These are phyloP conservation scores for Russula olivacea DNA, from an alignment of 768 basidiomycete species.

Conservation along the genomic window DNA sequence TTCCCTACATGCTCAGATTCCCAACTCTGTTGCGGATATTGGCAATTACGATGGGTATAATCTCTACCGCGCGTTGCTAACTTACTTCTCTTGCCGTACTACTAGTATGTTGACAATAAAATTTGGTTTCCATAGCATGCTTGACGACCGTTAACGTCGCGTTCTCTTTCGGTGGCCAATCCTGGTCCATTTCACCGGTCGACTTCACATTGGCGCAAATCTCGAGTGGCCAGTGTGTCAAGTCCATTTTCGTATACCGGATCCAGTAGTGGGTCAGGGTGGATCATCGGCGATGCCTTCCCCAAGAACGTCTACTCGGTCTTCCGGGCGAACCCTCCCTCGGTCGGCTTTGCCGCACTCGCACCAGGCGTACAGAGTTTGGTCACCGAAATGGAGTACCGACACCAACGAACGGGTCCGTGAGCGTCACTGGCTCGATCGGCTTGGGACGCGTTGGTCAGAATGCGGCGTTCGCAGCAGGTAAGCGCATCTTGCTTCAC, in stretches of 20 bases:
- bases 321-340: constrained; percentile 70
- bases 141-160: constrained; percentile 54
- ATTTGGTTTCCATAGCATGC: constrained; percentile 59
- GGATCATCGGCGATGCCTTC: constrained; percentile 93
- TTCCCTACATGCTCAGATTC: constrained; percentile 69
- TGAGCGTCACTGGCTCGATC: constrained; percentile 36
- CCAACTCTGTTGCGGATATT: constrained; percentile 52
- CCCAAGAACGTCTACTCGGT: constrained; percentile 95
- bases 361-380: constrained; percentile 46
- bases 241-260: constrained; percentile 68
- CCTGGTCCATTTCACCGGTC: constrained; percentile 67
- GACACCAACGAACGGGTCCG: constrained; percentile 52
- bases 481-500: background rate
- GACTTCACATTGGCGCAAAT: constrained; percentile 75
- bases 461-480: background rate
- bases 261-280: constrained; percentile 47
- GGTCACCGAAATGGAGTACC: constrained; percentile 37
- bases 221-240: constrained; percentile 56
- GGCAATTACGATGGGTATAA: constrained; percentile 79
- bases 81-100: constrained; percentile 4
- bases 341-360: constrained; percentile 80
- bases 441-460: background rate
- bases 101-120: background rate
- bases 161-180: constrained; percentile 65
- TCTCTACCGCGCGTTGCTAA: constrained; percentile 50